These are phyloP conservation scores for Ogataea paradorogensis DNA, from an alignment of 805 yeast genomes.

Conservation along the genomic window DNA sequence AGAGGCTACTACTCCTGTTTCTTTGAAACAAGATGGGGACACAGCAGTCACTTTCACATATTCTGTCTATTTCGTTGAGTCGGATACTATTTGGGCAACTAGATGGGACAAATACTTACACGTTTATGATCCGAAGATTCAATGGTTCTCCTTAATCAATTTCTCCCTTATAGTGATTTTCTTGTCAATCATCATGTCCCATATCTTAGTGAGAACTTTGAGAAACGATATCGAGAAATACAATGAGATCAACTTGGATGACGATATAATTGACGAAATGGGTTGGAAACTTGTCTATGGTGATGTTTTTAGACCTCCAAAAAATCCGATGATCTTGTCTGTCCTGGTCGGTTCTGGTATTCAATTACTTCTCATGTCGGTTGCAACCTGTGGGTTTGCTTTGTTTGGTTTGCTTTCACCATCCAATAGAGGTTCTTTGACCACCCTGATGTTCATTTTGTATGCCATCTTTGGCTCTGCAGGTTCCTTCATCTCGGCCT, in stretches of 20 bases:
- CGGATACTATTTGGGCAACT: conserved; percentile 89
- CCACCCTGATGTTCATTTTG: conserved; percentile 84
- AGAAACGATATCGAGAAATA: conserved; percentile 83
- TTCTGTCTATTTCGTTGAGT: conserved; percentile 68
- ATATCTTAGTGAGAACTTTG: conserved; percentile 73
- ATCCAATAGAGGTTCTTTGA: conserved; percentile 88
- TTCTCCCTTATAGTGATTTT: conserved; percentile 78
- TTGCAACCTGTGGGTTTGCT: conserved; percentile 75
- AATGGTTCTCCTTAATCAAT: conserved; percentile 91
- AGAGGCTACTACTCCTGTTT: conserved; percentile 36
- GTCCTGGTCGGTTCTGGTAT: conserved; percentile 84
- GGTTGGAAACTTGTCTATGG: conserved; percentile 98
- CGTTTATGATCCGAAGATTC: conserved; percentile 87
- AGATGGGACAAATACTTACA: conserved; percentile 97
- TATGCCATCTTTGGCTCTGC: conserved; percentile 77
- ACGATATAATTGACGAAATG: conserved; percentile 84
- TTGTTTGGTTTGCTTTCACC: conserved; percentile 88
- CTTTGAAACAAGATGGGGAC: conserved; percentile 47
- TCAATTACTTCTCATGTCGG: conserved; percentile 76
- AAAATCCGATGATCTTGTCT: conserved; percentile 65
- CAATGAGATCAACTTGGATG: conserved; percentile 84
- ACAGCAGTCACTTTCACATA: conserved; percentile 77
- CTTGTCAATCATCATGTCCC: conserved; percentile 73
- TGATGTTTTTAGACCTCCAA: conserved; percentile 88
- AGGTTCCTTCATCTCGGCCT: conserved; percentile 86